Percentiles rank a stretch among this genome's conserved stretches.
phyloP scores from a whole-genome alignment of 148 eudicot species.

The Vaccinium darrowii region DNA sequence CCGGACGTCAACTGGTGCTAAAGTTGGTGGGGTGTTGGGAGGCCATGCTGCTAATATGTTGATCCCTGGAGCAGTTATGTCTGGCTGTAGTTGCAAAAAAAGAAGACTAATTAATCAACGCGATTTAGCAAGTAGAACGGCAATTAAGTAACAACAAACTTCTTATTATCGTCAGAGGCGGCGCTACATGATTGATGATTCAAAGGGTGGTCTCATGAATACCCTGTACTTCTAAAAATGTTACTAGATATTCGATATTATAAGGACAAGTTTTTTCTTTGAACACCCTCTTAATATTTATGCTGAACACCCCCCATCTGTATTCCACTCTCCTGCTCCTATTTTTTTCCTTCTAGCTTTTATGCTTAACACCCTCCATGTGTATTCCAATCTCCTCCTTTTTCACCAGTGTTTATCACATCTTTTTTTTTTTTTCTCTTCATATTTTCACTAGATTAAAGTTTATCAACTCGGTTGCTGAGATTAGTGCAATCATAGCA shows the following conservation, averaged over 20 bases:
- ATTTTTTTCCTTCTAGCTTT: neutral
- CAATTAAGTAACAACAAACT: neutral
- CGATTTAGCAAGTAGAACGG: neutral
- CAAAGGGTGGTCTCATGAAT: neutral
- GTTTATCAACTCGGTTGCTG: neutral
- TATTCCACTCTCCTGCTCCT: too few relatives aligned
- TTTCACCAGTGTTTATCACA: neutral
- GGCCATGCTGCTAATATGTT: conserved; percentile 56
- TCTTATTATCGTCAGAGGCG: neutral
- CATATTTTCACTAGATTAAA: neutral
- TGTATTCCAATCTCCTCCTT: neutral
- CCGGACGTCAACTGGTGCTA: conserved; percentile 21
- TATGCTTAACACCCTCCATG: neutral
- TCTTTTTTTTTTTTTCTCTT: neutral
- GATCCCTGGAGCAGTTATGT: conserved; percentile 48
- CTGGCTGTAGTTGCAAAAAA: conserved; percentile 29
- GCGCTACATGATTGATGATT: neutral
- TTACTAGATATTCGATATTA: neutral
- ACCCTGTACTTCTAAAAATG: neutral
- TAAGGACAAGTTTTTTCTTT: neutral
- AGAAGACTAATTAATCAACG: neutral
- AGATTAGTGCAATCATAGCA: neutral
- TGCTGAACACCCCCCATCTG: too few relatives aligned
- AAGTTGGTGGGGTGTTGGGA: conserved; percentile 29
- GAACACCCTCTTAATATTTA: neutral